Evolutionary conservation across 495 filamentous ascomycete genomes (phyloP).

Genomic region (Hyphodiscus hymeniophilus): DNA sequence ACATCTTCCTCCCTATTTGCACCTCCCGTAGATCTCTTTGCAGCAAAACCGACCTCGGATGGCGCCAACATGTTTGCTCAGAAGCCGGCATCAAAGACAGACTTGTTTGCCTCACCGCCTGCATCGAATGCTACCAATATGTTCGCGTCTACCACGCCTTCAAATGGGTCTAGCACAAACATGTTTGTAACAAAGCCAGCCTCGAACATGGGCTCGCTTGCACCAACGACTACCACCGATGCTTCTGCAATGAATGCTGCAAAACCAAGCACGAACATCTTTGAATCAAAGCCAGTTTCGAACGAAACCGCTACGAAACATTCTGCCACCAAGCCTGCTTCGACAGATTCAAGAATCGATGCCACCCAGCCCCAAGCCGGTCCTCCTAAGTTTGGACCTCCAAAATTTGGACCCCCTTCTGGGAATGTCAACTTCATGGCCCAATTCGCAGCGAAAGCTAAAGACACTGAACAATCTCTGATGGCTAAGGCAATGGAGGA

Average conservation of each 20-base stretch:
- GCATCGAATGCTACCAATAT: background rate
- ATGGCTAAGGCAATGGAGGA: constrained; percentile 46
- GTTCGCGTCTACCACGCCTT: too few relatives aligned
- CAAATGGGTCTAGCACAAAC: too few relatives aligned
- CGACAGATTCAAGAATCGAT: constrained; percentile 15
- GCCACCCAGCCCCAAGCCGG: too few relatives aligned
- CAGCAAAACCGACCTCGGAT: constrained; percentile 11
- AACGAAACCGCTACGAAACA: too few relatives aligned
- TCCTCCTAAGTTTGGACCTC: too few relatives aligned
- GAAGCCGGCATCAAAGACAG: background rate
- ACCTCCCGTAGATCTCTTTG: constrained; percentile 13
- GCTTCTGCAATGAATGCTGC: background rate
- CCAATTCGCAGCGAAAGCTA: constrained; percentile 23
- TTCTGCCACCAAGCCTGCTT: background rate
- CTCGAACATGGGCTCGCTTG: too few relatives aligned
- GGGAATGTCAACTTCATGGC: constrained; percentile 21
- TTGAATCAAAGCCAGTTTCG: too few relatives aligned
- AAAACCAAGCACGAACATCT: background rate
- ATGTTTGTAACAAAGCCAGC: too few relatives aligned
- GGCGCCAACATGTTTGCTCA: background rate
- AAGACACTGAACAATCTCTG: constrained; percentile 14
- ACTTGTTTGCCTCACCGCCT: background rate
- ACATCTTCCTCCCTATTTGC: constrained; percentile 10
- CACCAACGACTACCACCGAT: too few relatives aligned
- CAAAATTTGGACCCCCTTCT: constrained; percentile 3